Base-by-base conservation (phyloP, 495 filamentous ascomycete species). In the Penicillium flavigenum region DNA sequence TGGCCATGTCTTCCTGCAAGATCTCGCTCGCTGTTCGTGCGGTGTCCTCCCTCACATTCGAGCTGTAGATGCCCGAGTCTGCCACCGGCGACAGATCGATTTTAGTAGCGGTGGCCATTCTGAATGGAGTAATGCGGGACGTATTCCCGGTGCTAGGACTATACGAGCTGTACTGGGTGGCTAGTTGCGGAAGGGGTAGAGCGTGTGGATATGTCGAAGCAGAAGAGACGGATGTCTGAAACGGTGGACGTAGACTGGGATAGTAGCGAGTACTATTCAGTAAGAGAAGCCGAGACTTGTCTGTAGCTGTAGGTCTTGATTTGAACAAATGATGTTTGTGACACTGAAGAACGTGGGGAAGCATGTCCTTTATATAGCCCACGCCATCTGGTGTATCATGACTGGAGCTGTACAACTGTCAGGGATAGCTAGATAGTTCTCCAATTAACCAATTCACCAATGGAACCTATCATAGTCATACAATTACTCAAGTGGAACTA, bases 1-100 rank as follows among this genome's bases (percentile, higher is more conserved):
- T 80, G 52, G 86, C 82, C 64, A 91, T 79, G 62, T 95, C 89
- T 45, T 88, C 74, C 63, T 93, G 87, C 47, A 96, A 70, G 1
- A 92, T 70, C 59, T 88, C 77, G 19, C 84, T 86, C 2, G 78
- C 79, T 38, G 71, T 81, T 43, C 77, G 73, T 3, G 90, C 87
- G 0, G 82, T 75, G 36, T 85, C 85, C 10, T 79, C 71, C 19
- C 73, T 83, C 34, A 86, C 76, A 1, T 73, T 64, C 14, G 78
- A 63, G 47, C 73, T 74, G 63, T 81, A 88, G 22, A 86, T 71
- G 2, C 88, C 87, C 3, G 76, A 73, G 60, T 88, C 78, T 12
- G 78, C 66, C 10, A 32, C n/a, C 2, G 80, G 70, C 2, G 76
- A 72, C 46, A 92, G 73, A 27, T 82, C 66, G 49, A 92, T 79